Evolutionary conservation across 805 yeast species (phyloP).

Genomic region (Ogataea pilisensis): DNA sequence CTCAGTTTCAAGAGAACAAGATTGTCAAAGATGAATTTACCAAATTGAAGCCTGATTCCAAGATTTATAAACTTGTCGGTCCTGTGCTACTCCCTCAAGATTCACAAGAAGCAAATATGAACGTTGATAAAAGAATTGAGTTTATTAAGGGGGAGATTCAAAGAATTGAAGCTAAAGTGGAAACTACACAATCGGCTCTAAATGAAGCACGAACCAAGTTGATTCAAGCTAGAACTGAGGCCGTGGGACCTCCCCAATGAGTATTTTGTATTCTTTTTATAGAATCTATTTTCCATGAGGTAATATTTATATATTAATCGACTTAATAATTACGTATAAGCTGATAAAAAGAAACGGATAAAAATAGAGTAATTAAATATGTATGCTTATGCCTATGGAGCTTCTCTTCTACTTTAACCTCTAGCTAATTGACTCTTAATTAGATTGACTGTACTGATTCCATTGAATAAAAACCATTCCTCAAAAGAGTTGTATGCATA

Average conservation of each 20-base stretch:
- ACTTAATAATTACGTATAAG: no score
- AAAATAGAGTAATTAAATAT: no score
- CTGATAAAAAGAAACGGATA: no score
- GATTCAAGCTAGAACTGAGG: constrained; percentile 16
- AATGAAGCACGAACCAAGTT: constrained; percentile 54
- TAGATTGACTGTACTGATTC: constrained; percentile 60
- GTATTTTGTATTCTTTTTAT: not conserved
- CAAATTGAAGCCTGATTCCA: constrained; percentile 53
- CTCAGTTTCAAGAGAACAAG: constrained; percentile 90
- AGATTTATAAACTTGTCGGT: constrained; percentile 85
- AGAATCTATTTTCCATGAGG: not conserved
- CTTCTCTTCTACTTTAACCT: constrained; percentile 44
- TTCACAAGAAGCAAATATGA: constrained; percentile 70
- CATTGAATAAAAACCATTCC: constrained; percentile 73
- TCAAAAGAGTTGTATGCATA: constrained; percentile 58
- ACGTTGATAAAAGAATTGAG: constrained; percentile 86
- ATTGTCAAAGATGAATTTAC: constrained; percentile 84
- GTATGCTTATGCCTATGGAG: no score
- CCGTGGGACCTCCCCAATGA: constrained; percentile 1
- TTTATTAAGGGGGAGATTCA: constrained; percentile 76
- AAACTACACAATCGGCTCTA: constrained; percentile 48
- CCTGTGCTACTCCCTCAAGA: constrained; percentile 92
- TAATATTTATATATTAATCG: no score
- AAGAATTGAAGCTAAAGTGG: constrained; percentile 70
- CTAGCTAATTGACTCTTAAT: constrained; percentile 65